phyloP scores from a whole-genome alignment of 2,329 filamentous ascomycete species.

The Coniochaeta sp. region DNA sequence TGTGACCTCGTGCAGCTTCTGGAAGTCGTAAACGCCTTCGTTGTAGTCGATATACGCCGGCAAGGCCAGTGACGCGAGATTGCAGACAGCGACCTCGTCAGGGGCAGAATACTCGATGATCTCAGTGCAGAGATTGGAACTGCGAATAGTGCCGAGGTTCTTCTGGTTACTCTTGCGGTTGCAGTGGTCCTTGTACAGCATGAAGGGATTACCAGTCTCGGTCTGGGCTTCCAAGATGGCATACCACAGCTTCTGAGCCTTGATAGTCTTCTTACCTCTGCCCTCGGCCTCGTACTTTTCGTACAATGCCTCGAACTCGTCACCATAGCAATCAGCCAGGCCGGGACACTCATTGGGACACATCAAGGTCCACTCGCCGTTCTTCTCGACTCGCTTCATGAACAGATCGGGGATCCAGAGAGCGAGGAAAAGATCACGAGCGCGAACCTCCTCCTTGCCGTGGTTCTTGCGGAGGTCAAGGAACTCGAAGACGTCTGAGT shows the following conservation, averaged over 20 bases:
- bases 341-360: constrained; percentile 95
- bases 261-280: constrained; percentile 81
- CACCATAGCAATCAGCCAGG: constrained; percentile 91
- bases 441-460: constrained; percentile 95
- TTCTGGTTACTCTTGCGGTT: constrained; percentile 99
- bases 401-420: constrained; percentile 98
- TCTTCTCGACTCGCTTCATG: constrained; percentile 99
- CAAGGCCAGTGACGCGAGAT: constrained; percentile 88
- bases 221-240: constrained; percentile 97
- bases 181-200: constrained; percentile 98
- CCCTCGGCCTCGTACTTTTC: constrained; percentile 86
- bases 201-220: constrained; percentile 98
- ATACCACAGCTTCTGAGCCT: constrained; percentile 99
- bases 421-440: constrained; percentile 94
- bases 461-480: constrained; percentile 98
- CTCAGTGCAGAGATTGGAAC: constrained; percentile 97
- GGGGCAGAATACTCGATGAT: constrained; percentile 96
- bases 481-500: constrained; percentile 95
- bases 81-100: constrained; percentile 98
- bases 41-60: constrained; percentile 85
- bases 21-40: constrained; percentile 83
- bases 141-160: constrained; percentile 96
- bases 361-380: constrained; percentile 95
- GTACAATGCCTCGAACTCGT: constrained; percentile 93
- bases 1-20: constrained; percentile 91